Evolutionary conservation across 192 early-diverging fungal genomes (phyloP), one percentile per base, ranked within the genome.

Genomic region (Gonapodya sp.): DNA sequence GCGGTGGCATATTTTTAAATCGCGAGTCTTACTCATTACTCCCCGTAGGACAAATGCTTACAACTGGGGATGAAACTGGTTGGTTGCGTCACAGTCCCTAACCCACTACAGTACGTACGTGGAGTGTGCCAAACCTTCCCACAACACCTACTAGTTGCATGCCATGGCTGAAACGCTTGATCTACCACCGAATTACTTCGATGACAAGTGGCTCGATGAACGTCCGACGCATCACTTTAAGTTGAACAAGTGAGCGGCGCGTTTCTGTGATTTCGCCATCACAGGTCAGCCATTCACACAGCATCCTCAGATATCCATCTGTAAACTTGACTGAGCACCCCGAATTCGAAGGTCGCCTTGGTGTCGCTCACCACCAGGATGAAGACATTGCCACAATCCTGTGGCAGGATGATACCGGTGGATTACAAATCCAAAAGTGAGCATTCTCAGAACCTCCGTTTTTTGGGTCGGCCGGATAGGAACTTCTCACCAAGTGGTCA

Each of bases 141-240:
- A 8, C 46, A 24, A 24, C 46, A 16, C 46, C n/a, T n/a, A 16
- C 46, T 24, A 64, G 46, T 24, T 64, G 8, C 46, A 64, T 24
- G 46, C 46, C 46, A 64, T 64, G 46, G 8, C 46, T 24, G 46
- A 64, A 64, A 64, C 46, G 8, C 46, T 64, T 24, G 46, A 64
- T 24, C 46, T 64, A 8, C 46, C 46, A 24, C 46, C 46, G 24
- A 64, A 8, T 24, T 24, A 64, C 46, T 64, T 64, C 46, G 46
- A 64, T 24, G 46, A 64, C 46, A 8, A 16, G 8, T 64, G 46
- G 46, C 46, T 64, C 46, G 46, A 64, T 24, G 8, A 8, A 8
- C 46, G 46, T 24, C 75, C 75, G 30, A 77, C 18, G 30, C 75
- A 77, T 31, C 75, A 77, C 34, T 77, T 77, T 33, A 64, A 64